Evolutionary conservation across 2,329 filamentous ascomycete species (phyloP).

Genomic region (Penicillium sp.): DNA sequence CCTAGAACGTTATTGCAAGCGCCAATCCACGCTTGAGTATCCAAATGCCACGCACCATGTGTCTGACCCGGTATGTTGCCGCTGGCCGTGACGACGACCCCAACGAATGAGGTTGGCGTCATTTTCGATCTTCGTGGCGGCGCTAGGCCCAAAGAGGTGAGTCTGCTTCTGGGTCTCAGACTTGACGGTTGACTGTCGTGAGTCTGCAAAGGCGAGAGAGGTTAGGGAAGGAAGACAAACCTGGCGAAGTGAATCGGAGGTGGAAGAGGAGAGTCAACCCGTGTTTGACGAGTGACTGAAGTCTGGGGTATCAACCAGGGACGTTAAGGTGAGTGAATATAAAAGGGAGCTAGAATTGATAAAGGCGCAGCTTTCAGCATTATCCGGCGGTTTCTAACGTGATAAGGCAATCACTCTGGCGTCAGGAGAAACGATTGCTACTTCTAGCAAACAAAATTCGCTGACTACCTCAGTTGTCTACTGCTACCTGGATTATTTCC

Average conservation of each 20-base stretch:
- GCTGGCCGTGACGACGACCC: slow-evolving; percentile 57
- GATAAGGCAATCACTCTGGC: neutral
- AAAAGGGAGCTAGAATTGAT: neutral
- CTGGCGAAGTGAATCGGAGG: neutral
- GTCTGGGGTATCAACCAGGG: neutral
- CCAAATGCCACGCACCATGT: slow-evolving; percentile 45
- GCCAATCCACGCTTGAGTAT: neutral
- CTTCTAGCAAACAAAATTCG: neutral
- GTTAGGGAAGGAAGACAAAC: neutral
- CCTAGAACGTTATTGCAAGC: neutral
- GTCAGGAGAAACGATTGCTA: neutral
- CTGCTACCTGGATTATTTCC: neutral
- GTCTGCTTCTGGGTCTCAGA: neutral
- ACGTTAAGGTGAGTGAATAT: neutral
- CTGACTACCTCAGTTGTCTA: neutral
- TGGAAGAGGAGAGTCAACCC: neutral
- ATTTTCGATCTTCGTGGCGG: neutral
- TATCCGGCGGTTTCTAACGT: neutral
- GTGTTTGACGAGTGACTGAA: neutral
- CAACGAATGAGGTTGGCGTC: neutral
- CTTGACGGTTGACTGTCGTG: neutral
- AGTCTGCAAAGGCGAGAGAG: neutral
- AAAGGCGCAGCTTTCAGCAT: neutral
- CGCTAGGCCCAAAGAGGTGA: neutral
- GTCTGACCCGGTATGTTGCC: slow-evolving; percentile 61